Evolutionary conservation across 306 rosid species (phyloP), one percentile per base, ranked within the genome.

Genomic region (Cicer chorassanicum): DNA sequence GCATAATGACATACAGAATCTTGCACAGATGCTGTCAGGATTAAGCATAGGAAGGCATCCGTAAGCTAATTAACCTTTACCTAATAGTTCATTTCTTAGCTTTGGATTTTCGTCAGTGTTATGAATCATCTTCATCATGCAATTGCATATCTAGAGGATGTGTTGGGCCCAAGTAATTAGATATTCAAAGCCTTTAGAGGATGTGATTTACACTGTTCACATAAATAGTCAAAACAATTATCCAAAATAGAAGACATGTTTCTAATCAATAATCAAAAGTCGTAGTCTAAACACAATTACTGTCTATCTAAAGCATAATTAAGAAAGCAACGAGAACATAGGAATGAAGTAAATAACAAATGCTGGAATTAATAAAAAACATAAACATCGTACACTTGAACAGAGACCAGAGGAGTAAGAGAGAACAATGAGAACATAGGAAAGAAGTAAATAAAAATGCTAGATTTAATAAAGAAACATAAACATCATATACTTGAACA

Each of bases 11-110:
- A 71, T 81, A 76, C 86, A 15, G 48, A 74, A 65, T 81, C 96
- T 91, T 73, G 92, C 96, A 36, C 85, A 84, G 79, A 73, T 90
- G 76, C 83, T 93, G 40, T 87, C 98, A 71, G 88, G 87, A 69
- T 75, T 86, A 51, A 93, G 98, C 86, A 72, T 82, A 57, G 98
- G 98, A 76, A 88, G 96, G 85, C 96, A 91, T 60, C 90, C 70
- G 98, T 93, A 93, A 89, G 97, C 63, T 63, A 59, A 45, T 42
- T 70, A 65, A 44, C 19, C 70, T 71, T 63, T 51, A 42, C 65
- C 73, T 60, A 62, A 40, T 54, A 65, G 60, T 46, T 70, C 66
- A 56, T 71, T 78, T 67, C 70, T 62, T 82, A 43, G 49, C 67
- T 72, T 50, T 63, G 61, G 70, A 62, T 21, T 9, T 65, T 54